Percentiles rank a stretch among this genome's conserved stretches.
Conservation (phyloP, 257 asterid species). For the Fraxinus quadrangulata region DNA sequence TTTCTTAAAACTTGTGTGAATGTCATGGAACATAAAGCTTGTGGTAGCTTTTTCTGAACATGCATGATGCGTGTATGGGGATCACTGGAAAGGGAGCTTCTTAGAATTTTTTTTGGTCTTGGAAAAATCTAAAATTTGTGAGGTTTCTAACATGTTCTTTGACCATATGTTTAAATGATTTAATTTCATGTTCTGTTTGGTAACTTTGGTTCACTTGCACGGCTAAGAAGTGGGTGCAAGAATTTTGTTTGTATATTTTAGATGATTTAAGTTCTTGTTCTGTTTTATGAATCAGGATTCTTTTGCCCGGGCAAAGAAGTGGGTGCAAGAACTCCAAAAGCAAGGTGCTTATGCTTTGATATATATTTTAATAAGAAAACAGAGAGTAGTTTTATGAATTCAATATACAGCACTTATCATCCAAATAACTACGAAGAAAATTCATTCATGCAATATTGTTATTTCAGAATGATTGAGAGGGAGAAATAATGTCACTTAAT, state of each 20-base stretch:
- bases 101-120: neutral
- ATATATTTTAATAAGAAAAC: neutral
- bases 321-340: conserved; percentile 97
- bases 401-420: neutral
- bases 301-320: conserved; percentile 83
- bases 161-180: conserved; percentile 4
- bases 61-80: neutral
- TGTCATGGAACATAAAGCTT: neutral
- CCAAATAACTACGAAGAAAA: neutral
- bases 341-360: conserved; percentile 59
- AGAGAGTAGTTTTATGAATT: neutral
- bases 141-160: neutral
- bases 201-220: conserved; percentile 44
- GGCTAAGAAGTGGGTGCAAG: conserved; percentile 97
- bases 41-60: neutral
- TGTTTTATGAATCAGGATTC: conserved; percentile 61
- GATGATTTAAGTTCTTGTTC: conserved; percentile 11
- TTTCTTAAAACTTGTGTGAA: neutral
- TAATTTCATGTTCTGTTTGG: conserved; percentile 19
- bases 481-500: neutral
- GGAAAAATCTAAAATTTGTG: neutral
- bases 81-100: neutral
- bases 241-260: conserved; percentile 25
- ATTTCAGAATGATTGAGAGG: neutral
- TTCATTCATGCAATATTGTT: neutral